These are phyloP conservation scores for Teratosphaeria pseudoeucalypti DNA, from an alignment of 2,329 filamentous ascomycete species.

Conservation along the genomic window DNA sequence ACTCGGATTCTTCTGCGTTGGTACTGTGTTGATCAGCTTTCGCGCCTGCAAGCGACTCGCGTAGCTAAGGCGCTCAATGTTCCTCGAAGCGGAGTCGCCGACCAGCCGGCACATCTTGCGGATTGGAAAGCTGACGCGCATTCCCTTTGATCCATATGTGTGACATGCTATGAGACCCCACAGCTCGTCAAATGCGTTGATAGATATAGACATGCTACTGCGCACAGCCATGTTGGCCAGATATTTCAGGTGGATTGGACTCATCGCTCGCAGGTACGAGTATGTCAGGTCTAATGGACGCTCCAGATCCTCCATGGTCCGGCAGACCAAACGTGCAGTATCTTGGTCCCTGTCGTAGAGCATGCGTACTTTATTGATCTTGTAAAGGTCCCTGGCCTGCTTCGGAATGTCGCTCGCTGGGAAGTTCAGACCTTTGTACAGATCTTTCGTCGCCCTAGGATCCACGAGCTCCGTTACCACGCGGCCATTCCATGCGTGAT, in stretches of 20 bases:
- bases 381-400: constrained; percentile 81
- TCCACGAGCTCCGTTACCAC: constrained; percentile 84
- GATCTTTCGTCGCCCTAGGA: constrained; percentile 64
- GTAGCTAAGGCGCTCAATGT: constrained; percentile 80
- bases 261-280: constrained; percentile 78
- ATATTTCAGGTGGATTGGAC: constrained; percentile 81
- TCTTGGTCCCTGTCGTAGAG: constrained; percentile 75
- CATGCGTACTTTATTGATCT: constrained; percentile 77
- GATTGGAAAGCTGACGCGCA: constrained; percentile 87
- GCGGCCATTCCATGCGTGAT: constrained; percentile 68
- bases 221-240: constrained; percentile 79
- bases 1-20: constrained; percentile 70
- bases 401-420: constrained; percentile 78
- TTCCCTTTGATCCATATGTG: constrained; percentile 63
- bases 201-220: constrained; percentile 91
- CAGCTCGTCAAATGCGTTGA: constrained; percentile 73
- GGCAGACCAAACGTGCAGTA: constrained; percentile 72
- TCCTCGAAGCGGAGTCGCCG: constrained; percentile 74
- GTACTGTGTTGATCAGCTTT: constrained; percentile 77
- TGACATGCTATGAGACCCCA: constrained; percentile 88
- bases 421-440: constrained; percentile 82
- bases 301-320: constrained; percentile 61
- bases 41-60: constrained; percentile 73
- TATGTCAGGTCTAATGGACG: constrained; percentile 73
- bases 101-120: constrained; percentile 85